Conservation (phyloP, 148 eudicot species). For the Agrostemma githago region DNA sequence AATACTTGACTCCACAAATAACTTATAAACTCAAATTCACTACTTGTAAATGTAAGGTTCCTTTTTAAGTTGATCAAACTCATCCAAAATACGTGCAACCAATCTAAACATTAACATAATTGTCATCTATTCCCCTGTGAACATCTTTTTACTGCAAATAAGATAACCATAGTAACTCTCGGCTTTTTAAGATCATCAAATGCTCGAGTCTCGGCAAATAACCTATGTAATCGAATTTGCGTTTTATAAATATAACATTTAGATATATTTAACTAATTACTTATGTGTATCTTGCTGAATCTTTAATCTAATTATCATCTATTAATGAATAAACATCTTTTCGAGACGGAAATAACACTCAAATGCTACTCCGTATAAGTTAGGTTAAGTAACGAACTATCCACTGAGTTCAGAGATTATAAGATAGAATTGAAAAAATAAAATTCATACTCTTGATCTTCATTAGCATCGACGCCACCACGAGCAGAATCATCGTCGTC, state of each 20-base stretch:
- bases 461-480: constrained; percentile 21
- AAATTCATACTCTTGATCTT: constrained; percentile 43
- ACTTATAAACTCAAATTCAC: neutral
- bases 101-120: no score
- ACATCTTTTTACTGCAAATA: no score
- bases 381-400: neutral
- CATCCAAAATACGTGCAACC: no score
- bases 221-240: neutral
- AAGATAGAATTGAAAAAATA: neutral
- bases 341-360: neutral
- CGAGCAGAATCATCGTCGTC: constrained; percentile 50
- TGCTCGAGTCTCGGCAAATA: neutral
- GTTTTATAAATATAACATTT: no score
- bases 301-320: no score
- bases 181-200: neutral
- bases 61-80: no score
- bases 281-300: no score
- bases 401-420: neutral
- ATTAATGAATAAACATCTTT: neutral
- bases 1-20: neutral
- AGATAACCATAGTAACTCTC: neutral
- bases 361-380: neutral
- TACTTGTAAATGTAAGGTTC: no score
- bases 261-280: no score
- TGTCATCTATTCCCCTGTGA: no score